phyloP scores from a whole-genome alignment of 2,329 filamentous ascomycete species.

The Fusarium neocosmosporiellum region DNA sequence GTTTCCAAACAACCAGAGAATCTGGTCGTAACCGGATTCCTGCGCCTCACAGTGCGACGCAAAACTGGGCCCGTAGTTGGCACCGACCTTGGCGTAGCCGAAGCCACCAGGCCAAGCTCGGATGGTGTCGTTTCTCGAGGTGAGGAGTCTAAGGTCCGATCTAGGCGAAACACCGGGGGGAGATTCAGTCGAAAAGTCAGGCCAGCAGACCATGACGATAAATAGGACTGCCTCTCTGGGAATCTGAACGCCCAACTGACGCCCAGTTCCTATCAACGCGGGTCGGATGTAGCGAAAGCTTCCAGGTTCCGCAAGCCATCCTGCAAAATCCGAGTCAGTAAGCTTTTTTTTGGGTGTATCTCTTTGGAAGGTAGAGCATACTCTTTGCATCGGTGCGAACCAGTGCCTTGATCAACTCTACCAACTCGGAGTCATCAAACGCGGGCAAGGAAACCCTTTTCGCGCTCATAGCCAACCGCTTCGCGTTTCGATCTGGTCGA shows the following conservation, averaged over 20 bases:
- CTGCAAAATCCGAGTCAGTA: not conserved
- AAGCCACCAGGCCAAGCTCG: conserved; percentile 50
- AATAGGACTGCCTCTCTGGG: conserved; percentile 13
- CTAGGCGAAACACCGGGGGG: not conserved
- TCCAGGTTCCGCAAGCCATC: conserved; percentile 2
- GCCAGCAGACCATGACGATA: not conserved
- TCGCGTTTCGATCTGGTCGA: not conserved
- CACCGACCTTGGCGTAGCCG: conserved; percentile 21
- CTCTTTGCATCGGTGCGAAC: not conserved
- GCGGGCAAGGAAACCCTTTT: not conserved
- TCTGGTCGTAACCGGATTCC: conserved; percentile 42
- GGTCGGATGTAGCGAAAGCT: conserved; percentile 16
- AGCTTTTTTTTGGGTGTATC: too few relatives aligned
- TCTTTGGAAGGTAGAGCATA: not conserved
- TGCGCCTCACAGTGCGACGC: conserved; percentile 11
- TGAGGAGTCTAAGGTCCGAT: conserved; percentile 11
- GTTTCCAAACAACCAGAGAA: conserved; percentile 76
- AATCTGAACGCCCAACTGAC: conserved; percentile 10
- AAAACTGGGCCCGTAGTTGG: conserved; percentile 33
- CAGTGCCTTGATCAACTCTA: not conserved
- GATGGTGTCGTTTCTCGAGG: conserved; percentile 4
- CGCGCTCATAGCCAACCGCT: not conserved
- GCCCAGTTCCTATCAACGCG: conserved; percentile 15
- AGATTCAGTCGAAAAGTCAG: conserved; percentile 5
- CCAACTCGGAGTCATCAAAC: not conserved